These are phyloP conservation scores for Ophiostoma sp. DNA, from an alignment of 2,329 filamentous ascomycete genomes.

Conservation along the genomic window DNA sequence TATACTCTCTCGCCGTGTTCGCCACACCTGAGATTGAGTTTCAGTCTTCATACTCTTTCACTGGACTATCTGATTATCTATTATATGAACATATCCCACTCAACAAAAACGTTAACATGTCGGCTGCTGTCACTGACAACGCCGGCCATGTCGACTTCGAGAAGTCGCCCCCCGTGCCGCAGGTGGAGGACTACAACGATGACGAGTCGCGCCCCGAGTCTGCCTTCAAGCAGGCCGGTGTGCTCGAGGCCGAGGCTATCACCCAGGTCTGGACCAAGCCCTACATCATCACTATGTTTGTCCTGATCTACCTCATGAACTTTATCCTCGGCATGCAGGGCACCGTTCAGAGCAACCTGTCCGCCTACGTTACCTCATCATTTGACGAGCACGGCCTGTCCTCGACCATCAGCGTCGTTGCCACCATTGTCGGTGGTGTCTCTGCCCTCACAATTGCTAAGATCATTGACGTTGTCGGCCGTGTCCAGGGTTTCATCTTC, in stretches of 20 bases:
- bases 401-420: constrained; percentile 48
- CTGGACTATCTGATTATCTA: not conserved
- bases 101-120: not conserved
- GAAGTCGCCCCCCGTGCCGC: not conserved
- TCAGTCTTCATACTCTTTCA: not conserved
- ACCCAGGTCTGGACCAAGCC: constrained; percentile 40
- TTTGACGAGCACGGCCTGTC: constrained; percentile 50
- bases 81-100: not conserved
- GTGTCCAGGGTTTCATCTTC: constrained; percentile 54
- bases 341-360: constrained; percentile 37
- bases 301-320: constrained; percentile 39
- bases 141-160: not conserved
- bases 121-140: not conserved
- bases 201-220: not conserved
- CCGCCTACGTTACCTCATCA: constrained; percentile 46
- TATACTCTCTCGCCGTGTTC: not conserved
- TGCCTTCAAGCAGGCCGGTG: constrained; percentile 39
- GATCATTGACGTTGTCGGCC: constrained; percentile 60
- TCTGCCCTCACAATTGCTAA: constrained; percentile 61
- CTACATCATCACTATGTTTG: constrained; percentile 41
- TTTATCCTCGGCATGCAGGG: constrained; percentile 37
- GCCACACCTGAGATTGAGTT: not conserved
- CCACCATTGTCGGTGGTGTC: constrained; percentile 51
- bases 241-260: constrained; percentile 43
- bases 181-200: not conserved